A percentile compares a stretch with the other conserved stretches of the same genome.
Conservation (phyloP, 176 grass and related monocot genomes). For the Cenchrus purpureus region DNA sequence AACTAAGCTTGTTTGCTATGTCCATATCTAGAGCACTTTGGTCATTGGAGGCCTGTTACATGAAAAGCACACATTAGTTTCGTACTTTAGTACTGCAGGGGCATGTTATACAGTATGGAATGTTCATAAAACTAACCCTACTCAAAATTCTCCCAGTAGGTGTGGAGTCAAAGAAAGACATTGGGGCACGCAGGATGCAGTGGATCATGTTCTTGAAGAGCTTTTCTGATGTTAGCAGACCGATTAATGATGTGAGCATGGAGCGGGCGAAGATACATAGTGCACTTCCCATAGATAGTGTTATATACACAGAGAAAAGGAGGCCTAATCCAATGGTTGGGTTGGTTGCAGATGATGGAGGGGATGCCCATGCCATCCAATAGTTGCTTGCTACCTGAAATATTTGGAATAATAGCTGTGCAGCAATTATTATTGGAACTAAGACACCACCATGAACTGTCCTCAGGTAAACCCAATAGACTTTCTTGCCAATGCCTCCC, state of each 20-base stretch:
- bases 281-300: conserved; percentile 69
- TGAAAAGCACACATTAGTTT: conserved; percentile 20
- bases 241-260: conserved; percentile 54
- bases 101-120: not conserved
- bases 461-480: conserved; percentile 86
- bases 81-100: not conserved
- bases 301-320: conserved; percentile 75
- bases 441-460: conserved; percentile 74
- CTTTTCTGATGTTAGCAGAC: conserved; percentile 71
- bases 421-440: conserved; percentile 63
- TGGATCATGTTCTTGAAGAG: conserved; percentile 85
- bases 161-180: conserved; percentile 99
- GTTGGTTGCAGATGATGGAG: conserved; percentile 57
- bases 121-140: conserved; percentile 57
- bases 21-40: conserved; percentile 90
- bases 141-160: conserved; percentile 95
- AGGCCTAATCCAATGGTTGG: conserved; percentile 56
- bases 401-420: conserved; percentile 78
- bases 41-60: conserved; percentile 77
- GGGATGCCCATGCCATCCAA: conserved; percentile 94
- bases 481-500: conserved; percentile 79
- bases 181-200: conserved; percentile 79
- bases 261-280: conserved; percentile 65
- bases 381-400: conserved; percentile 95
- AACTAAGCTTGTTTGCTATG: conserved; percentile 74